Evolutionary conservation across 306 rosid genomes (phyloP).

Genomic region (Parietaria judaica): DNA sequence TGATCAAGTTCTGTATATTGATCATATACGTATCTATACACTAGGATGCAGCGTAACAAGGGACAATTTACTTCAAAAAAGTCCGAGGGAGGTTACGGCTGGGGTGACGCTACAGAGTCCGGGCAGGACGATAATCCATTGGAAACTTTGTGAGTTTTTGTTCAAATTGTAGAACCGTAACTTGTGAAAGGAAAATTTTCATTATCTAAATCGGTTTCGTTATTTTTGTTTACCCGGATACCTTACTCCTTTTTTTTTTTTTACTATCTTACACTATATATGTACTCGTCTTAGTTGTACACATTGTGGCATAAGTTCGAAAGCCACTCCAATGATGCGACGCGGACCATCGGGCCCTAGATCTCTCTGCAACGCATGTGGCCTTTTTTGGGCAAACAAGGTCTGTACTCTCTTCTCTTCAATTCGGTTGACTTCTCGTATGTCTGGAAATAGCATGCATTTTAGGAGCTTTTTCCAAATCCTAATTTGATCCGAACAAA

Average conservation of each 20-base stretch:
- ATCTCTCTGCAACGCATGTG: slow-evolving; percentile 94
- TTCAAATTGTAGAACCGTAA: slow-evolving; percentile 6
- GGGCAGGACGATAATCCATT: slow-evolving; percentile 59
- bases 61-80: slow-evolving; percentile 93
- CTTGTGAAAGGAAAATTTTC: neutral
- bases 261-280: slow-evolving; percentile 8
- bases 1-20: slow-evolving; percentile 16
- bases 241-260: neutral
- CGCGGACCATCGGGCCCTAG: slow-evolving; percentile 94
- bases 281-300: slow-evolving; percentile 53
- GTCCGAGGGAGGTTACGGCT: slow-evolving; percentile 65
- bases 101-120: slow-evolving; percentile 55
- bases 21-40: slow-evolving; percentile 16
- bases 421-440: no score
- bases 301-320: slow-evolving; percentile 83
- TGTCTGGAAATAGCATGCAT: no score
- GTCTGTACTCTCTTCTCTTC: slow-evolving; percentile 36
- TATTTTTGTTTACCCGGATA: neutral
- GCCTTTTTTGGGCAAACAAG: slow-evolving; percentile 95
- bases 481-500: no score
- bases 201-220: neutral
- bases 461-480: no score
- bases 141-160: slow-evolving; percentile 68
- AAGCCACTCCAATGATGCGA: slow-evolving; percentile 95
- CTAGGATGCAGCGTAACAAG: slow-evolving; percentile 95